These are phyloP conservation scores for Penicillium sp. DNA, from an alignment of 2,329 filamentous ascomycete species.

Conservation along the genomic window DNA sequence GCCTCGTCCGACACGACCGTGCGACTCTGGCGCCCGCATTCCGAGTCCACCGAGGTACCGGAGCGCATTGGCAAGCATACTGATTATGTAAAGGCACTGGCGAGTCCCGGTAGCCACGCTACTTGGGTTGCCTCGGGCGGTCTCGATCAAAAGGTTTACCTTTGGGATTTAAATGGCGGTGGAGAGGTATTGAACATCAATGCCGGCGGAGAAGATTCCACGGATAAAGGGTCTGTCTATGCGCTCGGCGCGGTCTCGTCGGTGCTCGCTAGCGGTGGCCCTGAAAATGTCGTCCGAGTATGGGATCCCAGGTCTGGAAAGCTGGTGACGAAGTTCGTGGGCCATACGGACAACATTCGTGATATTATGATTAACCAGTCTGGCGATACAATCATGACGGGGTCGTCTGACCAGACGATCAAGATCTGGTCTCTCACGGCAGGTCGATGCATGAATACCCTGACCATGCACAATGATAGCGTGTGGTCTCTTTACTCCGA, in stretches of 20 bases:
- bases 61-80: conserved; percentile 85
- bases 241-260: conserved; percentile 76
- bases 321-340: conserved; percentile 91
- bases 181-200: conserved; percentile 87
- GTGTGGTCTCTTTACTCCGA: conserved; percentile 95
- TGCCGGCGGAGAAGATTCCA: conserved; percentile 67
- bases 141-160: conserved; percentile 82
- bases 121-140: conserved; percentile 94
- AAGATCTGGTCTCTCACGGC: conserved; percentile 97
- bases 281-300: conserved; percentile 85
- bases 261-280: conserved; percentile 86
- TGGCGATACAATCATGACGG: conserved; percentile 88
- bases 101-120: conserved; percentile 66
- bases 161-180: conserved; percentile 89
- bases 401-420: conserved; percentile 92
- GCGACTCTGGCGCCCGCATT: conserved; percentile 82
- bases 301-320: conserved; percentile 90
- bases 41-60: conserved; percentile 61
- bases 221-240: conserved; percentile 93
- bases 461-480: conserved; percentile 98
- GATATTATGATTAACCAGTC: conserved; percentile 85
- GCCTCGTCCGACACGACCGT: conserved; percentile 93
- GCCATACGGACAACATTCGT: conserved; percentile 91
- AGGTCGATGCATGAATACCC: conserved; percentile 92
- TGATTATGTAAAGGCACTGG: conserved; percentile 94